Conservation (phyloP, 306 rosid genomes). For the Prosopis cineraria region DNA sequence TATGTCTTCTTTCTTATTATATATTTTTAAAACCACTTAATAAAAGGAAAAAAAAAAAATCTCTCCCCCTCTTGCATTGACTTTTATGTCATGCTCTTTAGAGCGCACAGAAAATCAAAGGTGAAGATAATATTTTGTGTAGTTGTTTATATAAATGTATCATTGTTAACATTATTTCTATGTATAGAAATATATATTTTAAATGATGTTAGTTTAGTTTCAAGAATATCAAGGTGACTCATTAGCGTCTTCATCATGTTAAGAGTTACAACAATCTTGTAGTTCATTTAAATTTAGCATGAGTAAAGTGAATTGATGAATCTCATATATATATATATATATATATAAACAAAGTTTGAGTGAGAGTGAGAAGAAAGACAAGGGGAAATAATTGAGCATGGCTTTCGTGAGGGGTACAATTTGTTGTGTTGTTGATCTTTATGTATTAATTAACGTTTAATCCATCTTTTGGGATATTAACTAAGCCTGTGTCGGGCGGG, state of each 20-base stretch:
- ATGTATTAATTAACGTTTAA: neutral
- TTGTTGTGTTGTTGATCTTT: neutral
- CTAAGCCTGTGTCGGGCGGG: neutral
- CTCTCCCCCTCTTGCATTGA: neutral
- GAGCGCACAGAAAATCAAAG: neutral
- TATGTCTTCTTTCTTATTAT: neutral
- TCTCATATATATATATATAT: no score
- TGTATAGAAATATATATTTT: no score
- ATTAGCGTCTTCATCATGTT: neutral
- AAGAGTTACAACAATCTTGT: neutral
- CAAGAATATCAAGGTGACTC: neutral
- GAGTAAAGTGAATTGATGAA: slow-evolving; percentile 8
- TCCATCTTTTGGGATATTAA: neutral
- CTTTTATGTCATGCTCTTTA: neutral
- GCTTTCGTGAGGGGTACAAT: neutral
- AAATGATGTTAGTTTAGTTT: neutral
- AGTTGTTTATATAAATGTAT: no score
- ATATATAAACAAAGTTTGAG: no score
- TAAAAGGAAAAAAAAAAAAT: neutral
- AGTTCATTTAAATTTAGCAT: neutral
- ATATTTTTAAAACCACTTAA: slow-evolving; percentile 15
- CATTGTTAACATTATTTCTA: neutral
- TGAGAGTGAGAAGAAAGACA: no score
- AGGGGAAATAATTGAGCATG: no score
- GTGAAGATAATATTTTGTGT: neutral